Conservation (phyloP, 192 early-diverging fungal species). For the Coemansia sp. region DNA sequence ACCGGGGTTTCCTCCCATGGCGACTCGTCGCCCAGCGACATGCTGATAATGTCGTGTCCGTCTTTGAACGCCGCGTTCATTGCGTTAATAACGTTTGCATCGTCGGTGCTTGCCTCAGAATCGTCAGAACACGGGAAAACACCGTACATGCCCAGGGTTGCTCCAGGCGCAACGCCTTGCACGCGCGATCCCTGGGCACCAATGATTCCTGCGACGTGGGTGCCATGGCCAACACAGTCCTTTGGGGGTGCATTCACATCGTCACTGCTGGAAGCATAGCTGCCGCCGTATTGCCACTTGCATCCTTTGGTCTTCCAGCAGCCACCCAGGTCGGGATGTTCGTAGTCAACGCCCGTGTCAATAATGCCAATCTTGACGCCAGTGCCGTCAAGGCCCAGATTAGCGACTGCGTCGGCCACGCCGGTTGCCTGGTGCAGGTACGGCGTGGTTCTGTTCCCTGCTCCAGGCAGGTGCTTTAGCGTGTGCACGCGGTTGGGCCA, state of each 20-base stretch:
- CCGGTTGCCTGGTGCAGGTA: constrained; percentile 52
- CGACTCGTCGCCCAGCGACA: constrained; percentile 72
- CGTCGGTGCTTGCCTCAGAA: constrained; percentile 24
- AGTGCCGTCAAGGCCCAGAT: constrained; percentile 56
- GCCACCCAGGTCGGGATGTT: constrained; percentile 63
- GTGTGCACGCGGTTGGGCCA: constrained; percentile 16
- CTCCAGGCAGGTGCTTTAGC: background rate
- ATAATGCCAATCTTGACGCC: constrained; percentile 65
- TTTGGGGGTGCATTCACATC: constrained; percentile 54
- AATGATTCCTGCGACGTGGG: constrained; percentile 64
- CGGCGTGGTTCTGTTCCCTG: background rate
- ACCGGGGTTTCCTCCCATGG: constrained; percentile 62
- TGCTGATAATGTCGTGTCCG: constrained; percentile 78
- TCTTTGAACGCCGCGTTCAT: constrained; percentile 69
- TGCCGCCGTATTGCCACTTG: constrained; percentile 57
- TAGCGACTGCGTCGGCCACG: constrained; percentile 39
- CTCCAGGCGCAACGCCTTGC: constrained; percentile 64
- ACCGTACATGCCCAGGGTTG: constrained; percentile 64
- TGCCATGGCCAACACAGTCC: constrained; percentile 66
- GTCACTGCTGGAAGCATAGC: constrained; percentile 56
- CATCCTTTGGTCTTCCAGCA: constrained; percentile 60
- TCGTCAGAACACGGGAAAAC: constrained; percentile 57
- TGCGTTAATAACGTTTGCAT: constrained; percentile 61
- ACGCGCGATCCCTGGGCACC: constrained; percentile 40
- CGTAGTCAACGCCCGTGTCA: constrained; percentile 69